Evolutionary conservation across 2,329 filamentous ascomycete species (phyloP), one percentile per base, ranked within the genome.

Genomic region (Colletotrichum caudatum): DNA sequence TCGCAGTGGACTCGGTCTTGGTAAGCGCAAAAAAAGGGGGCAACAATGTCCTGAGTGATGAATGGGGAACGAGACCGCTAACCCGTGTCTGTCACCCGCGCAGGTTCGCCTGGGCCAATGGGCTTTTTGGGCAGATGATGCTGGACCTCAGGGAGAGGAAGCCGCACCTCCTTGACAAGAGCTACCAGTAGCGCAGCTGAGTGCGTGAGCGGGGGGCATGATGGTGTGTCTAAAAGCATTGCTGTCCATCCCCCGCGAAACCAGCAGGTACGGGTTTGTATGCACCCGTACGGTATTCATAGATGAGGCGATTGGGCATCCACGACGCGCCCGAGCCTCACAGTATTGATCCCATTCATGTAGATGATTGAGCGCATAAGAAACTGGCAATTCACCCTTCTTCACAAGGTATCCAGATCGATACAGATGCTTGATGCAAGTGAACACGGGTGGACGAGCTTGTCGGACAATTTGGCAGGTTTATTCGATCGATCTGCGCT

Each of bases 31-130:
- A 1, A 1, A 9, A 5, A 18, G 57, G 0, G 14, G 9, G 6
- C 41, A 16, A 16, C 29, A 29, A 35, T n/a, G 9, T 29, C 44
- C 29, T 18, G 26, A 33, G 8, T 23, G 44, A 20, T 6, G 29
- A 54, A 33, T n/a, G 23, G 3, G 18, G 26, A 54, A 44, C 18
- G 29, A 9, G 16, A 8, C 33, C 46, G 37, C 68, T 68, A 33
- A 71, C 2, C 23, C 5, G 26, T 26, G 26, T 11, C 18, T 44
- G 3, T 18, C 18, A 20, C 18, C 9, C 9, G 29, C 85, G 84
- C 72, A 94, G 93, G 92, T 97, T 96, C 78, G 92, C 93, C 0
- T 96, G 94, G 94, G 93, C 93, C 18, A 96, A 96, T 78, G 94
- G 92, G 0, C 89, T 97, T n/a, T 96, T 95, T 81, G 92, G 93